Evolutionary conservation across 306 rosid genomes (phyloP).

Genomic region (Lagenaria siceraria): DNA sequence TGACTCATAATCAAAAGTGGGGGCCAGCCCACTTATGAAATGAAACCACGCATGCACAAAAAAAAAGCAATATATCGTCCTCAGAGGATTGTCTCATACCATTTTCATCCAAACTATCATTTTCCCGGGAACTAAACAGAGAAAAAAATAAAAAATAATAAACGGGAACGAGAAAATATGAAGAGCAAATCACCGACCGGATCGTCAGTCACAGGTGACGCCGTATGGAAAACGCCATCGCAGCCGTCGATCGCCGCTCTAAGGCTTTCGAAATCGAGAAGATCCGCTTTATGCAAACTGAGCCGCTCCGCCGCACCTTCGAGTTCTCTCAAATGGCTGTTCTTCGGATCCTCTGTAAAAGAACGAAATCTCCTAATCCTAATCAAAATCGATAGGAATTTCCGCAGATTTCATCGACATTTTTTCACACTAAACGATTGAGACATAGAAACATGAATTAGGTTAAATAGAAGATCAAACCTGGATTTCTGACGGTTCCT

Average conservation of each 20-base stretch:
- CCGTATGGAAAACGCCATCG: slow-evolving; percentile 79
- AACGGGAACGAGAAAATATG: not conserved
- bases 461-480: slow-evolving; percentile 3
- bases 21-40: too few species aligned
- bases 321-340: slow-evolving; percentile 61
- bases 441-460: not conserved
- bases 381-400: not conserved
- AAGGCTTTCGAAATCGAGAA: slow-evolving; percentile 47
- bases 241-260: slow-evolving; percentile 49
- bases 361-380: not conserved
- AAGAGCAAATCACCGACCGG: slow-evolving; percentile 50
- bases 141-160: not conserved
- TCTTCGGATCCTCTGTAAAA: slow-evolving; percentile 60
- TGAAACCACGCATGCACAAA: not conserved
- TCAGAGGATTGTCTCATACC: not conserved
- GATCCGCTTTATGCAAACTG: slow-evolving; percentile 59
- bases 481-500: slow-evolving; percentile 91
- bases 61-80: not conserved
- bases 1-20: not conserved
- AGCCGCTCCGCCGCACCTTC: slow-evolving; percentile 80
- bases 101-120: not conserved
- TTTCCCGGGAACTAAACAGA: not conserved
- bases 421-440: not conserved
- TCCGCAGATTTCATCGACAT: not conserved
- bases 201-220: slow-evolving; percentile 86